These are phyloP conservation scores for Myrica gale DNA, from an alignment of 306 rosid genomes.

Conservation along the genomic window DNA sequence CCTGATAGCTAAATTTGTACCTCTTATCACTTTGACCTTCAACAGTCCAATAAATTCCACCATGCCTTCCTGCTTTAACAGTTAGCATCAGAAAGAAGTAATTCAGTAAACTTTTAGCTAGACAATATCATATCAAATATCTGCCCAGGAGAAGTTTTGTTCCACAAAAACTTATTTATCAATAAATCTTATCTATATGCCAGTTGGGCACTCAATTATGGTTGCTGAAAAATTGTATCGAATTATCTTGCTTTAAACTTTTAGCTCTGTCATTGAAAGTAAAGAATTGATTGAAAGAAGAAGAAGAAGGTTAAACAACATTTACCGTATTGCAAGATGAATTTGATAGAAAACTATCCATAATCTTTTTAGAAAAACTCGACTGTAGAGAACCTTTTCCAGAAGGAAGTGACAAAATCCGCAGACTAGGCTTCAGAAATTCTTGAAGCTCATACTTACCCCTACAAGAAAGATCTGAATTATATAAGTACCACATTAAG, in stretches of 20 bases:
- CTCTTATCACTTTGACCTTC: conserved; percentile 86
- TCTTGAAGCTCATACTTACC: conserved; percentile 87
- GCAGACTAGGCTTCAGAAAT: conserved; percentile 93
- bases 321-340: conserved; percentile 58
- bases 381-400: conserved; percentile 48
- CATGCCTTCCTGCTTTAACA: conserved; percentile 78
- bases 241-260: conserved; percentile 3
- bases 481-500: conserved; percentile 20
- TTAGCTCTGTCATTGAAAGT: conserved; percentile 9
- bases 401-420: conserved; percentile 59
- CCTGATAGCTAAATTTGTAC: conserved; percentile 84
- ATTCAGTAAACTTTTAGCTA: background rate
- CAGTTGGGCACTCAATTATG: conserved; percentile 15
- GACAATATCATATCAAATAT: background rate
- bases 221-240: conserved; percentile 11
- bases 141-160: conserved; percentile 1
- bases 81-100: conserved; percentile 37
- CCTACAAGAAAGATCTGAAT: conserved; percentile 46
- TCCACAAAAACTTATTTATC: conserved; percentile 16
- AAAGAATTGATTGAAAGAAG: conserved; percentile 27
- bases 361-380: conserved; percentile 50
- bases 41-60: conserved; percentile 85
- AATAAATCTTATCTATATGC: conserved; percentile 21
- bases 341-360: conserved; percentile 56
- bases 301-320: conserved; percentile 19